Evolutionary conservation across 176 grass and related monocot species (phyloP).

Genomic region (Raddia guianensis): DNA sequence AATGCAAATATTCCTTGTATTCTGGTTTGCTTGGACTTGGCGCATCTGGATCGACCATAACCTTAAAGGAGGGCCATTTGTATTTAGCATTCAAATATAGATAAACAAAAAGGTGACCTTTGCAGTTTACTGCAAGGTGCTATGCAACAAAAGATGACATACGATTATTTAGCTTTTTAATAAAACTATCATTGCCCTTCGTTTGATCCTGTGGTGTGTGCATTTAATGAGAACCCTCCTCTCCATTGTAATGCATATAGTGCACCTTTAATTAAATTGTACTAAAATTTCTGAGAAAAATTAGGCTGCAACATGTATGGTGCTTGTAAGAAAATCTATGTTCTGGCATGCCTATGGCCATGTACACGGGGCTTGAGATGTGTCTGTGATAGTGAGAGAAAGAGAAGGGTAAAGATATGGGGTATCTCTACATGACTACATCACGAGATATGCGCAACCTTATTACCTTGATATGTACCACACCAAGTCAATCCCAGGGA

Average conservation of each 20-base stretch:
- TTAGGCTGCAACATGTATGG: neutral
- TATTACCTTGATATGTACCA: no score
- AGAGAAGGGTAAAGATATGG: neutral
- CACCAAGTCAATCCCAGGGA: no score
- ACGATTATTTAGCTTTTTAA: neutral
- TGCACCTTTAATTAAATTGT: neutral
- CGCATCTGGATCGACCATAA: slow-evolving; percentile 98
- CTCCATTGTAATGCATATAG: neutral
- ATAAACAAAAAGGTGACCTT: neutral
- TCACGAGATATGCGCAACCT: no score
- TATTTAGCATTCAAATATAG: slow-evolving; percentile 41
- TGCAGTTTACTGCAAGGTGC: neutral
- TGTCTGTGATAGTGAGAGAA: neutral
- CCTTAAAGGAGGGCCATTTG: slow-evolving; percentile 52
- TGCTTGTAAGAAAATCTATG: neutral
- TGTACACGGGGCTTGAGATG: neutral
- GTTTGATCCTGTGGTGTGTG: neutral
- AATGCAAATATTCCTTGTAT: slow-evolving; percentile 89
- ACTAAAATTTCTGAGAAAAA: neutral
- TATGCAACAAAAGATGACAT: neutral
- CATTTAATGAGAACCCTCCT: neutral
- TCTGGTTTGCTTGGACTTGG: slow-evolving; percentile 99
- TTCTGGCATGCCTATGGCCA: neutral
- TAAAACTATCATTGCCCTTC: neutral
- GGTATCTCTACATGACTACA: neutral